Conservation (phyloP, 352 stramenopile genomes). For the Phytophthora cryptogea region DNA sequence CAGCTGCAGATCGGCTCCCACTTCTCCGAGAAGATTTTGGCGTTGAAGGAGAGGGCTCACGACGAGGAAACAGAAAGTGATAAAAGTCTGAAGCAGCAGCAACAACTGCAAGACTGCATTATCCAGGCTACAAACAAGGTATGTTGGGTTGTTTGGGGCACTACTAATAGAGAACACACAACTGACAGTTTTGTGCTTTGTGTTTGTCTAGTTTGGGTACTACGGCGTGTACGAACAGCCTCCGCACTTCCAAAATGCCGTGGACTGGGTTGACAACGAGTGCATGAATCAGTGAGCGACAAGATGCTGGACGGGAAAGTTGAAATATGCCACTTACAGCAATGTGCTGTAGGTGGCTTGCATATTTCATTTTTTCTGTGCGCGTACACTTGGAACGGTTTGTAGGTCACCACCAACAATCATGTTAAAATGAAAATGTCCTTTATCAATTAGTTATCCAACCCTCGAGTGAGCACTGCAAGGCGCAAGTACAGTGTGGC, state of each 20-base stretch:
- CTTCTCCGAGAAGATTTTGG: slow-evolving; percentile 34
- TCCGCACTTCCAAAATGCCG: slow-evolving; percentile 46
- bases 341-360: slow-evolving; percentile 16
- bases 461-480: slow-evolving; percentile 34
- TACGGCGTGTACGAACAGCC: slow-evolving; percentile 59
- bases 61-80: slow-evolving; percentile 33
- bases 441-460: slow-evolving; percentile 14
- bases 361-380: slow-evolving; percentile 19
- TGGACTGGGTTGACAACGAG: slow-evolving; percentile 50
- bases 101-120: slow-evolving; percentile 51
- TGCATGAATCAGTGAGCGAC: slow-evolving; percentile 43
- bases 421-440: slow-evolving; percentile 23
- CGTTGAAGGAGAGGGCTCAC: slow-evolving; percentile 20
- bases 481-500: slow-evolving; percentile 44
- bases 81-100: slow-evolving; percentile 22
- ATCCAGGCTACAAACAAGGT: slow-evolving; percentile 51
- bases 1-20: slow-evolving; percentile 35
- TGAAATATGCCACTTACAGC: slow-evolving; percentile 9
- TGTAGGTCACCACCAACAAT: too few relatives aligned
- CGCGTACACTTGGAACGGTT: slow-evolving; percentile 6
- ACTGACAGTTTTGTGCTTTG: slow-evolving; percentile 7
- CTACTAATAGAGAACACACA: not conserved
- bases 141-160: slow-evolving; percentile 2
- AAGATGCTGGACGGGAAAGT: slow-evolving; percentile 1
- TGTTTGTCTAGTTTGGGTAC: slow-evolving; percentile 45